These are phyloP conservation scores for Colletotrichum sp. DNA, from an alignment of 2,329 filamentous ascomycete genomes.

Conservation along the genomic window DNA sequence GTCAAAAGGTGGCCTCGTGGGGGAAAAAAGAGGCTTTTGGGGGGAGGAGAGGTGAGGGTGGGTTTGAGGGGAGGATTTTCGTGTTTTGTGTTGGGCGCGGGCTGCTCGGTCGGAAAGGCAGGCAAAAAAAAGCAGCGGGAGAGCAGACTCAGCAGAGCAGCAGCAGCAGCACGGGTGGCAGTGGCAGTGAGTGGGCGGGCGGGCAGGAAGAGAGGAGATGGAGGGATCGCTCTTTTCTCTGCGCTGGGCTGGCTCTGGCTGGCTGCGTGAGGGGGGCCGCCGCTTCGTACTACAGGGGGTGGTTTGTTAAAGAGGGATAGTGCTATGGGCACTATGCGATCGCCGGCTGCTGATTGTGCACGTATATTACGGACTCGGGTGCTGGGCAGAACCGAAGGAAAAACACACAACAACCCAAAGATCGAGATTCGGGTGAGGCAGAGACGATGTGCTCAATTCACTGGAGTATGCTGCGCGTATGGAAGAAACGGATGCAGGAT, in stretches of 20 bases:
- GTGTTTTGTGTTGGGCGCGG: slow-evolving; percentile 26
- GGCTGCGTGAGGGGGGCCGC: neutral
- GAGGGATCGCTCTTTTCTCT: slow-evolving; percentile 18
- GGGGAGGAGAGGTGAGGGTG: slow-evolving; percentile 17
- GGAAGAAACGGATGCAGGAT: neutral
- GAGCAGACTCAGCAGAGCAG: neutral
- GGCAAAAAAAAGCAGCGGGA: neutral
- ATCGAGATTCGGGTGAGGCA: neutral
- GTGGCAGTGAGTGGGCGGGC: neutral
- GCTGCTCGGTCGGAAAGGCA: slow-evolving; percentile 23
- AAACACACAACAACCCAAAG: neutral
- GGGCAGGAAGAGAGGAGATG: slow-evolving; percentile 6
- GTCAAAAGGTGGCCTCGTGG: slow-evolving; percentile 11
- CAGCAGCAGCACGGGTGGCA: neutral
- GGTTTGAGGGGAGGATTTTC: slow-evolving; percentile 24
- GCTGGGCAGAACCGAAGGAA: neutral
- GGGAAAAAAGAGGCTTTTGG: slow-evolving; percentile 9
- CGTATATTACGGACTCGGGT: neutral
- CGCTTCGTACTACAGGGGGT: slow-evolving; percentile 20
- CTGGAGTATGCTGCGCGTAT: neutral
- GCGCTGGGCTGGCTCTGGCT: neutral
- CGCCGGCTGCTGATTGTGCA: slow-evolving; percentile 12
- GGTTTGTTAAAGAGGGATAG: slow-evolving; percentile 20
- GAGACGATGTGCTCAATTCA: neutral
- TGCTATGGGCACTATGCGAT: slow-evolving; percentile 23